Percentiles rank a stretch among this genome's conserved stretches.
Conservation (phyloP, 768 basidiomycete genomes). For the Mycena chlorophos region DNA sequence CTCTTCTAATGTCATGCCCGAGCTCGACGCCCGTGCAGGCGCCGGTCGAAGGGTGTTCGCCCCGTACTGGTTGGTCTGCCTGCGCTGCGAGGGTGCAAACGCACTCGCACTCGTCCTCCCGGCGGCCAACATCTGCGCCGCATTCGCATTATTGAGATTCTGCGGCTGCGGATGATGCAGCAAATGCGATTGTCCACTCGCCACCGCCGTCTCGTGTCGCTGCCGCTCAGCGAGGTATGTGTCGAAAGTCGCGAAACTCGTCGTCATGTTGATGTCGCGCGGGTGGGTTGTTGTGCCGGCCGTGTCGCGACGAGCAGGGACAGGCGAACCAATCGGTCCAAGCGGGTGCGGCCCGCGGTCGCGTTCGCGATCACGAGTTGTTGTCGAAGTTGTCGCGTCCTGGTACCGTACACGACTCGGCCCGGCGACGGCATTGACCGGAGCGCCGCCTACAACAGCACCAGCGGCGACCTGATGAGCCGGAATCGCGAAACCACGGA, state of each 20-base stretch:
- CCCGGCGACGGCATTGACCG: constrained; percentile 5
- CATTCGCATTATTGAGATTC: too few relatives aligned
- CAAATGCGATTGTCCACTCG: background rate
- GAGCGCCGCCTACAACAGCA: background rate
- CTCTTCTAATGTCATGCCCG: too few relatives aligned
- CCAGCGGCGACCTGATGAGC: background rate
- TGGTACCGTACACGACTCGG: constrained; percentile 7
- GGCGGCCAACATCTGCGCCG: too few relatives aligned
- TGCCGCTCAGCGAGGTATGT: constrained; percentile 18
- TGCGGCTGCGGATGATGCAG: background rate
- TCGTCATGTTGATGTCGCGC: constrained; percentile 4
- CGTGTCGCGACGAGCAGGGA: constrained; percentile 15
- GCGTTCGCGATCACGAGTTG: background rate
- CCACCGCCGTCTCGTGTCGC: constrained; percentile 12
- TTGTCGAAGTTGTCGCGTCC: background rate
- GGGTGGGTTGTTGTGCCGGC: background rate
- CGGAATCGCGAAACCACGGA: constrained; percentile 15
- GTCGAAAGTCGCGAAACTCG: constrained; percentile 17
- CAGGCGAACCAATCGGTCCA: constrained; percentile 13
- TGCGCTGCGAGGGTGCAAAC: too few relatives aligned
- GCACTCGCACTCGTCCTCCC: too few relatives aligned
- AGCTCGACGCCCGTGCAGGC: too few relatives aligned
- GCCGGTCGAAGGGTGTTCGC: too few relatives aligned
- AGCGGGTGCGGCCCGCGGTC: constrained; percentile 3
- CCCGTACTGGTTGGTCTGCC: too few relatives aligned